phyloP scores from a whole-genome alignment of 2,329 filamentous ascomycete genomes.

The Phaeosphaeriaceae sp. region DNA sequence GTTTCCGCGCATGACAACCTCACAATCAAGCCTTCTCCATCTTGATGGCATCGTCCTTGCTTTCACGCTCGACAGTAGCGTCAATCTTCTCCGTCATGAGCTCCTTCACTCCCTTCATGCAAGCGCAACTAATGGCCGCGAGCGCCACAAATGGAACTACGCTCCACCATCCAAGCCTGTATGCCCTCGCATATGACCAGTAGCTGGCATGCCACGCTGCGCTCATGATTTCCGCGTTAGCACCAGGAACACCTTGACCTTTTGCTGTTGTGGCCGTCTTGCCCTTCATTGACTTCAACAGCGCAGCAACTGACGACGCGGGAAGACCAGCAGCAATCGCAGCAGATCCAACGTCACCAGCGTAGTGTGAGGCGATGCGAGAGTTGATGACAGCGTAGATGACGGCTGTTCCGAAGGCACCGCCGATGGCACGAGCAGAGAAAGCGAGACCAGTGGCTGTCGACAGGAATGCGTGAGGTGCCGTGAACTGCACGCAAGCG shows the following conservation, averaged over 20 bases:
- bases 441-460: constrained; percentile 44
- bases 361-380: constrained; percentile 28
- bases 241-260: constrained; percentile 19
- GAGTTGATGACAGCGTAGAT: constrained; percentile 39
- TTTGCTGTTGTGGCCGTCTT: constrained; percentile 18
- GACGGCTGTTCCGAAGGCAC: constrained; percentile 41
- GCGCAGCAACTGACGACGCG: constrained; percentile 17
- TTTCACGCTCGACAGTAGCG: constrained; percentile 36
- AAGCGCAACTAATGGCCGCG: constrained; percentile 29
- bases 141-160: constrained; percentile 41
- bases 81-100: constrained; percentile 43
- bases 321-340: constrained; percentile 33
- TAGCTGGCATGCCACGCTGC: constrained; percentile 35
- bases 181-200: constrained; percentile 39
- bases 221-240: constrained; percentile 21
- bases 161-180: constrained; percentile 40
- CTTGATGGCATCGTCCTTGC: constrained; percentile 18
- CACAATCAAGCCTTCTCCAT: constrained; percentile 4
- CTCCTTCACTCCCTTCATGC: constrained; percentile 36
- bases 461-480: constrained; percentile 38
- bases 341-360: constrained; percentile 25
- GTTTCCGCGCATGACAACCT: background rate
- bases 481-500: constrained; percentile 40
- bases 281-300: constrained; percentile 29
- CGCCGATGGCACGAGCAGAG: constrained; percentile 41